Conservation (phyloP, 441 rosid species). For the Flueggea neowawraea region DNA sequence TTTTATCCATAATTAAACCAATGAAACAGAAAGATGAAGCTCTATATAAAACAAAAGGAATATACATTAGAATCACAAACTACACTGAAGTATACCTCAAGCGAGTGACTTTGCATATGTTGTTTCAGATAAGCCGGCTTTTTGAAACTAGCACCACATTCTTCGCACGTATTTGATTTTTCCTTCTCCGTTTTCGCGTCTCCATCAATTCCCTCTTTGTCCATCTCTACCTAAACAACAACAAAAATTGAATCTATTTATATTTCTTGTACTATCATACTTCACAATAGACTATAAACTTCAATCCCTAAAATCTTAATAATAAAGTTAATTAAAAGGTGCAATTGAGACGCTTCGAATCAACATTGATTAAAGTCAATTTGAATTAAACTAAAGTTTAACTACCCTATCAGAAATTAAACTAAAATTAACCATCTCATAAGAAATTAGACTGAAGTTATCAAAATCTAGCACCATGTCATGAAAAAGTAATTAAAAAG, state of each 20-base stretch:
- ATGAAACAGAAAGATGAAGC: neutral
- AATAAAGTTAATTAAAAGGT: no score
- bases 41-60: neutral
- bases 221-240: constrained; percentile 50
- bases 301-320: no score
- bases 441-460: neutral
- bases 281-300: no score
- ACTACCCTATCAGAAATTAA: no score
- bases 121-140: constrained; percentile 82
- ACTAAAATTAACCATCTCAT: no score
- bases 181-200: constrained; percentile 19
- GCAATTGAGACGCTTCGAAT: no score
- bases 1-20: neutral
- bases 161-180: constrained; percentile 38
- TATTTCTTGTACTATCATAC: no score
- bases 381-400: no score
- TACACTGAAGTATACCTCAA: constrained; percentile 51
- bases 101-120: constrained; percentile 75
- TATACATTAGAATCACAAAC: neutral
- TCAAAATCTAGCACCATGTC: neutral
- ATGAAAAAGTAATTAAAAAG: neutral
- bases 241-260: neutral
- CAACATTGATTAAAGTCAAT: no score
- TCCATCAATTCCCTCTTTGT: constrained; percentile 26
- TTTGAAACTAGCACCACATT: constrained; percentile 69